Evolutionary conservation across 139 green algal genomes (phyloP), one percentile per base, ranked within the genome.

Genomic region (Chlamydomonas sphaeroides): DNA sequence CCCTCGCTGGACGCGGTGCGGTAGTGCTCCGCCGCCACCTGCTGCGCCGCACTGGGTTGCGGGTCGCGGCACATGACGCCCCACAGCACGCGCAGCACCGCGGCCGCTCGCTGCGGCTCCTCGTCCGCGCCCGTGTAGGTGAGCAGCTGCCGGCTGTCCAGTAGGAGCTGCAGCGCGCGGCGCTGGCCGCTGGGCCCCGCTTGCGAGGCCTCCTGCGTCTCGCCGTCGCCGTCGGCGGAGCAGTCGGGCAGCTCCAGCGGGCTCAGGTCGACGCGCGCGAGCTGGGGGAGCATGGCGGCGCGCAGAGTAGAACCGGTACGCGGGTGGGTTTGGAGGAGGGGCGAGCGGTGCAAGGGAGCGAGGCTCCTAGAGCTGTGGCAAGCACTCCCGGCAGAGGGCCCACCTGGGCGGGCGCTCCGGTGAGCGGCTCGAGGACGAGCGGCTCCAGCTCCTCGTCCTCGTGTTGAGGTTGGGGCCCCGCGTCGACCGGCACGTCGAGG

Each of bases 81-180:
- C 25, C 61, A 80, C n/a, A 80, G 59, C 74, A 80, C 59, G 8
- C 32, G 36, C 38, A 80, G 74, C 11, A 62, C 38, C n/a, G 59
- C 35, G 30, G 49, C 30, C 5, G 59, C 59, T 0, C 39, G 26
- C 21, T 70, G 30, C 11, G 33, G 59, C n/a, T 5, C 41, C n/a
- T 69, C 56, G 25, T 32, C 33, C 25, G n/a, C 74, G 6, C 59
- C 74, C 14, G 39, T 3, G 39, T 63, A 59, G 15, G 4, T n/a
- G 5, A 70, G 49, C 1, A 80, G 74, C 74, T 71, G 59, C 15
- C 59, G 30, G 30, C 39, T 63, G 41, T 32, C 41, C 59, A 80
- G 20, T 7, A 80, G 74, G 30, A 48, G 59, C 59, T 70, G 39
- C 41, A 80, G 74, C 38, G n/a, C 41, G n/a, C 25, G 0, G 20